phyloP scores from a whole-genome alignment of 768 basidiomycete genomes.

The Thelephora ganbajun region DNA sequence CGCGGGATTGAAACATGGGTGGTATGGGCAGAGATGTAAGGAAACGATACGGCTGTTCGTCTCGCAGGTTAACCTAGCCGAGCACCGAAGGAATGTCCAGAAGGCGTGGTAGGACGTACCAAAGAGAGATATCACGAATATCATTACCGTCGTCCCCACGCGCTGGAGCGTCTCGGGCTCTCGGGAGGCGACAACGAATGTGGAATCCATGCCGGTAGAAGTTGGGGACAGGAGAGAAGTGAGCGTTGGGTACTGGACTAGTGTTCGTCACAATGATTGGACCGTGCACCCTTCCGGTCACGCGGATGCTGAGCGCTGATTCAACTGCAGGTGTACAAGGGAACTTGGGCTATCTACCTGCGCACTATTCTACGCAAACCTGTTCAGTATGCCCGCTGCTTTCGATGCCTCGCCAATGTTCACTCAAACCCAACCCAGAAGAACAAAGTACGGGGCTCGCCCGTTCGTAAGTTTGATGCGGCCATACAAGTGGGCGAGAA shows the following conservation, averaged over 20 bases:
- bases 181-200: too few species aligned
- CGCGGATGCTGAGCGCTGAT: too few species aligned
- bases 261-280: too few species aligned
- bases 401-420: conserved; percentile 30
- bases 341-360: too few species aligned
- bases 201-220: too few species aligned
- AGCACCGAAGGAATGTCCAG: background rate
- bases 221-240: too few species aligned
- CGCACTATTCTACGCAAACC: conserved; percentile 12
- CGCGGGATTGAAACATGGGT: conserved; percentile 46
- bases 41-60: conserved; percentile 53
- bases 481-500: conserved; percentile 26
- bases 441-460: conserved; percentile 35
- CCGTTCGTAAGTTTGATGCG: conserved; percentile 30
- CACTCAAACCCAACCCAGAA: conserved; percentile 41
- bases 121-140: conserved; percentile 48
- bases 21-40: conserved; percentile 42
- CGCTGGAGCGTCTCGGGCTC: too few species aligned
- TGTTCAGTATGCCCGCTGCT: conserved; percentile 32
- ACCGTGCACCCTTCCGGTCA: too few species aligned
- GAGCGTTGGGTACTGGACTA: too few species aligned
- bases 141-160: conserved; percentile 29
- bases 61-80: background rate
- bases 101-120: conserved; percentile 26
- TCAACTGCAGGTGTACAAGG: too few species aligned